These are phyloP conservation scores for Syncephalastrum monosporum DNA, from an alignment of 371 early-diverging fungal species.

Conservation along the genomic window DNA sequence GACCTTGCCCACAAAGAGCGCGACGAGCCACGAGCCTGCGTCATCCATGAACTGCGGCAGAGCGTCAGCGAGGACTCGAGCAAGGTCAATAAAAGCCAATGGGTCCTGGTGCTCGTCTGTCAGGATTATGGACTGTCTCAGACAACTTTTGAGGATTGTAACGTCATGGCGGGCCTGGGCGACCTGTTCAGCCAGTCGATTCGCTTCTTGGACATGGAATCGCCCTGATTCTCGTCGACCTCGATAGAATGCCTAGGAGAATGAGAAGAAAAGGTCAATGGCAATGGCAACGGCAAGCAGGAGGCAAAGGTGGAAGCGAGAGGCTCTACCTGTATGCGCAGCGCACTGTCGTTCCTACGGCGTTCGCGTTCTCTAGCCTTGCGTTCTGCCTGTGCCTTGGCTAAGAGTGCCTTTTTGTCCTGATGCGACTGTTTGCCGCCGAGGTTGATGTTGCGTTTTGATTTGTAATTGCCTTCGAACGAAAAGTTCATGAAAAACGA, in stretches of 20 bases:
- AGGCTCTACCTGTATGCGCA: slow-evolving; percentile 61
- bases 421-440: slow-evolving; percentile 68
- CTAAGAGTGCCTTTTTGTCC: slow-evolving; percentile 66
- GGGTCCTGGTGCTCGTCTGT: no score
- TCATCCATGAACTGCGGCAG: slow-evolving; percentile 7
- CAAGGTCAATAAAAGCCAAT: no score
- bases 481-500: slow-evolving; percentile 41
- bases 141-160: no score
- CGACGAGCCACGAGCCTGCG: slow-evolving; percentile 21
- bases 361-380: slow-evolving; percentile 74
- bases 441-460: slow-evolving; percentile 74
- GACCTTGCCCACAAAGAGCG: slow-evolving; percentile 7
- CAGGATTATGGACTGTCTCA: no score
- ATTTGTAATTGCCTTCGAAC: slow-evolving; percentile 76
- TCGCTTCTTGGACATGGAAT: slow-evolving; percentile 9
- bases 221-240: slow-evolving; percentile 28
- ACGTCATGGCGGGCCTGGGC: background rate
- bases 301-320: background rate
- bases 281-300: no score
- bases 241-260: slow-evolving; percentile 38
- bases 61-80: no score
- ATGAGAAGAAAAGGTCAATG: background rate
- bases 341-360: slow-evolving; percentile 52
- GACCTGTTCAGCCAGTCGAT: slow-evolving; percentile 10
- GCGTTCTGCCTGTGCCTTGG: slow-evolving; percentile 76